These are phyloP conservation scores for Lodderomyces jiufengensis DNA, from an alignment of 1,139 yeast genomes.

Conservation along the genomic window DNA sequence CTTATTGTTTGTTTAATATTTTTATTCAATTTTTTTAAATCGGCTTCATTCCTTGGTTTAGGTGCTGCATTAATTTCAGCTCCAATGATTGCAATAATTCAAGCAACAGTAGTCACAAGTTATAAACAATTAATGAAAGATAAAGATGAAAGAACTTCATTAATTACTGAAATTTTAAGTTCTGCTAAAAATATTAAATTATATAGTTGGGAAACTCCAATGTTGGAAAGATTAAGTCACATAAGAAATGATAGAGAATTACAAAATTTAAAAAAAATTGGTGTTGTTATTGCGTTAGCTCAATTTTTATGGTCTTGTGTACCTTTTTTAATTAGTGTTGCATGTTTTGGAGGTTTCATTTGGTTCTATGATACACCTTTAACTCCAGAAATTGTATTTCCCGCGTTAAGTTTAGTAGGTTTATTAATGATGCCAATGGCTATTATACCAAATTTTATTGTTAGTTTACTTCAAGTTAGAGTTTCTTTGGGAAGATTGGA, in stretches of 20 bases:
- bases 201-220: conserved; percentile 41
- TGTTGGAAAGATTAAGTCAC: conserved; percentile 30
- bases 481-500: conserved; percentile 33
- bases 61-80: conserved; percentile 29
- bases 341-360: conserved; percentile 27
- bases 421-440: conserved; percentile 34
- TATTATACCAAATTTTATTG: conserved; percentile 29
- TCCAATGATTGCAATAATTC: conserved; percentile 31
- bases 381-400: conserved; percentile 38
- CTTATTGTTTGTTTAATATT: conserved; percentile 26
- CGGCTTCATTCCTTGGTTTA: conserved; percentile 35
- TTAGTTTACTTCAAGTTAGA: conserved; percentile 26
- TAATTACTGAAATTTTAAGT: conserved; percentile 37
- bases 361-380: conserved; percentile 22
- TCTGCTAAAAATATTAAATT: conserved; percentile 39
- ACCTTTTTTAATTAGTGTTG: conserved; percentile 35
- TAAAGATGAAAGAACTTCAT: conserved; percentile 35
- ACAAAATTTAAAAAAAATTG: conserved; percentile 25
- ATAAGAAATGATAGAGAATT: conserved; percentile 38
- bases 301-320: conserved; percentile 35
- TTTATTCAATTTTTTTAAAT: conserved; percentile 28
- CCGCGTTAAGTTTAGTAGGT: conserved; percentile 36
- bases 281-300: conserved; percentile 28
- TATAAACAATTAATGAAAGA: conserved; percentile 25
- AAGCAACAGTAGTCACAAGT: conserved; percentile 24